Base-by-base conservation (phyloP, 176 grass and related monocot species). In the Oryza coarctata region DNA sequence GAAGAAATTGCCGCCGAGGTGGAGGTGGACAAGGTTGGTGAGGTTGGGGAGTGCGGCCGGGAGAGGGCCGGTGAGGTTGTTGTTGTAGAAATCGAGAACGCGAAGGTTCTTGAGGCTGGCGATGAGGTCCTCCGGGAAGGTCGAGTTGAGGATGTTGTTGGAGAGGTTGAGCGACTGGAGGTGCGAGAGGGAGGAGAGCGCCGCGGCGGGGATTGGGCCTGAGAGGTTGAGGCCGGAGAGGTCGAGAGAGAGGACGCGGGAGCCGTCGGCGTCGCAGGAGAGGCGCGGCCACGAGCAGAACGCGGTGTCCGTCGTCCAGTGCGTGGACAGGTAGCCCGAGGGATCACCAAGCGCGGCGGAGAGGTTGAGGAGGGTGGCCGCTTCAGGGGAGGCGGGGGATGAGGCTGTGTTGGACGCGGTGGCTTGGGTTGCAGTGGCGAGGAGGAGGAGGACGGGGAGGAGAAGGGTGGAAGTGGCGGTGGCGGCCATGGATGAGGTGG, bases 1-100 rank as follows among this genome's bases (percentile, higher is more conserved):
- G 81, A 97, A 97, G 52, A 94, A 97, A 45, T 97, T 97, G 60
- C 94, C 94, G 23, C 94, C 94, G 55, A 97, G 86, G 85, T 97
- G 94, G 69, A 97, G 78, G 70, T 97, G 94, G 3, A 80, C 63
- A 9, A 97, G 88, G 69, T 90, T 86, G 3, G 88, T 82, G 60
- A 97, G 83, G 22, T 87, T 82, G 49, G 87, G 79, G 2, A 94
- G 83, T 11, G 88, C 77, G 1, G 55, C 58, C 3, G 94, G 94
- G 9, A 97, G 80, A n/a, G 83, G 33, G 14, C 94, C 92, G 7
- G 94, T 97, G 61, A 97, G 84, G 71, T 97, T 97, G 71, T 97
- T 97, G 5, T 97, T 97, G 77, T 97, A 97, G 34, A 97, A 78
- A 79, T 97, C 94, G 14, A 97, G 87, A 3, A 97, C 94, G 38